These are phyloP conservation scores for Aspergillus clavatus DNA, from an alignment of 2,329 filamentous ascomycete genomes.

Conservation along the genomic window DNA sequence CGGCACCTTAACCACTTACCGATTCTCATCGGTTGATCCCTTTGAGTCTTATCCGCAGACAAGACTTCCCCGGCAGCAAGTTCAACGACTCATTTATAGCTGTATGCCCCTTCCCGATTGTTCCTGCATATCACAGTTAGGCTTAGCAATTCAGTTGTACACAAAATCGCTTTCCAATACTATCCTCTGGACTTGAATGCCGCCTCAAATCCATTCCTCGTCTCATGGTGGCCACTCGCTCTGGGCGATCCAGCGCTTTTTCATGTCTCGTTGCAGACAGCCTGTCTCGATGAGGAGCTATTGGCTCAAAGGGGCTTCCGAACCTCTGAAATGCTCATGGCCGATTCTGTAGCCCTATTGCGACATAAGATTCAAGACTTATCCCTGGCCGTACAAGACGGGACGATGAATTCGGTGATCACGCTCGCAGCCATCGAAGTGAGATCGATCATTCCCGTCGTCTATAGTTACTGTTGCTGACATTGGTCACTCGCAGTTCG, in stretches of 20 bases:
- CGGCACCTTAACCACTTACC: conserved; percentile 22
- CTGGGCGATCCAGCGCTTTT: conserved; percentile 54
- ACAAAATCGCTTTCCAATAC: conserved; percentile 57
- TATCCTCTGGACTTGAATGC: conserved; percentile 53
- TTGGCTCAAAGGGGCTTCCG: conserved; percentile 50
- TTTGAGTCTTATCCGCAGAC: conserved; percentile 55
- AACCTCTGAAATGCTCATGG: conserved; percentile 53
- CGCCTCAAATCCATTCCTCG: conserved; percentile 54
- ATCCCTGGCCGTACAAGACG: conserved; percentile 48
- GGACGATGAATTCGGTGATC: conserved; percentile 54
- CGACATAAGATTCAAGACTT: conserved; percentile 47
- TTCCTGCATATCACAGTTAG: not conserved
- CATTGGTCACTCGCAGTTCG: conserved; percentile 35
- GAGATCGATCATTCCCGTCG: conserved; percentile 12
- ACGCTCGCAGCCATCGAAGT: conserved; percentile 57
- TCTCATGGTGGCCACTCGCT: conserved; percentile 58
- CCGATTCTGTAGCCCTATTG: conserved; percentile 51
- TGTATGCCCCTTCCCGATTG: conserved; percentile 43
- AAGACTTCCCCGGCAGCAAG: conserved; percentile 47
- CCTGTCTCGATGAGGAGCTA: conserved; percentile 53
- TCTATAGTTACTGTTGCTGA: conserved; percentile 6
- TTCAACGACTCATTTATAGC: conserved; percentile 53
- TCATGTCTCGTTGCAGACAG: conserved; percentile 56
- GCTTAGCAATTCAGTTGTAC: conserved; percentile 44
- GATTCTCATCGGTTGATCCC: conserved; percentile 45